Conservation (phyloP, 2,329 filamentous ascomycete genomes). For the Aciculosporium take region DNA sequence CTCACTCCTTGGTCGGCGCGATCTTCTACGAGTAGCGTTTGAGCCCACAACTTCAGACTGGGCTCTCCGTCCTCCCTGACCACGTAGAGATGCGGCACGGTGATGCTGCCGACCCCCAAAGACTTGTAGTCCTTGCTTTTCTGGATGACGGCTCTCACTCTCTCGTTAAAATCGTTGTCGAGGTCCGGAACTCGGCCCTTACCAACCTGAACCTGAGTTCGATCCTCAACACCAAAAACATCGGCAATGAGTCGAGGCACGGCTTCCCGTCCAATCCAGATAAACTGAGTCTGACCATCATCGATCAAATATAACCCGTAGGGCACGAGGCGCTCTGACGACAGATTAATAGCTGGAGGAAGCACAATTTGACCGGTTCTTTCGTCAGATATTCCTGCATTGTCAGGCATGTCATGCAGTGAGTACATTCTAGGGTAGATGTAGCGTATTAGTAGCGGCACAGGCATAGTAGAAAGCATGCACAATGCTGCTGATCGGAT, state of each 20-base stretch:
- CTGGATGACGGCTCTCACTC: slow-evolving; percentile 74
- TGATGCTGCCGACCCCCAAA: slow-evolving; percentile 81
- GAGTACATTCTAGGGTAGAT: slow-evolving; percentile 79
- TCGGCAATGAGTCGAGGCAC: slow-evolving; percentile 79
- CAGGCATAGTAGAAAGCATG: slow-evolving; percentile 80
- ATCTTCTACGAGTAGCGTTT: slow-evolving; percentile 90
- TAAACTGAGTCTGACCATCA: slow-evolving; percentile 91
- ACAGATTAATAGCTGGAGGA: slow-evolving; percentile 71
- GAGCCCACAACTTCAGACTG: slow-evolving; percentile 88
- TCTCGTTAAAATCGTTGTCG: slow-evolving; percentile 93
- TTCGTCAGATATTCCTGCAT: slow-evolving; percentile 70
- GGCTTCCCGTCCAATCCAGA: slow-evolving; percentile 89
- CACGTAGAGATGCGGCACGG: slow-evolving; percentile 84
- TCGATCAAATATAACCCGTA: slow-evolving; percentile 95
- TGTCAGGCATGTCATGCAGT: slow-evolving; percentile 91
- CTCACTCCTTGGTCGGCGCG: slow-evolving; percentile 87
- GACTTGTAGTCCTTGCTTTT: slow-evolving; percentile 83
- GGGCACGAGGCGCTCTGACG: slow-evolving; percentile 72
- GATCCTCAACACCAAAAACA: slow-evolving; percentile 79
- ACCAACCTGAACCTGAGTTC: slow-evolving; percentile 74
- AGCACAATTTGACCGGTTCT: slow-evolving; percentile 81
- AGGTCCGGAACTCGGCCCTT: slow-evolving; percentile 78
- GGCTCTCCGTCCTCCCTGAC: slow-evolving; percentile 94
- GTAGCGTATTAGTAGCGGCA: slow-evolving; percentile 83
- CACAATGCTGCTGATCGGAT: slow-evolving; percentile 86